Base-by-base conservation (phyloP, 225 moss, liverwort and hornwort species). In the Antitrichia curtipendula region DNA sequence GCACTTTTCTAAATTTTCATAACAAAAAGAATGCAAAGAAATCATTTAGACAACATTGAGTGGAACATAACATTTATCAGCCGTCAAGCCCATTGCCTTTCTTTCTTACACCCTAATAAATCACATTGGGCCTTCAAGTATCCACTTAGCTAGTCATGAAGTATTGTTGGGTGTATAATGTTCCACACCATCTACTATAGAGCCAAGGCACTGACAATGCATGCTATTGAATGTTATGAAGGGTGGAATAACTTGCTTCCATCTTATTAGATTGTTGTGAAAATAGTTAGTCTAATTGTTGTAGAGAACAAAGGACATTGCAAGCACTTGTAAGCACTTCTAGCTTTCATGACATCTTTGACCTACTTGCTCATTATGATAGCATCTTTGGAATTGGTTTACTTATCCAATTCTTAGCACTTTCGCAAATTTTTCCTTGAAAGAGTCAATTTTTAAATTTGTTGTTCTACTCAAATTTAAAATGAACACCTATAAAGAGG, bases 401-500 rank as follows among this genome's bases (percentile, higher is more conserved):
- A 13, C 8, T 21, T 34, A 50, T 75, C 32, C 13, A 50, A 32
- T 20, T 32, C 29, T 34, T 0, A 49, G 0, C 11, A 20, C n/a
- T n/a, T n/a, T n/a, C 19, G 5, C 50, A 21, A 75, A 13, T 1
- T 21, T 34, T 34, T 50, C 3, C 13, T 34, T 21, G 1, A 12
- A 52, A 34, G 22, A 13, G 34, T 2, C 52, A 34, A 13, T 13
- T 50, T 75, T 50, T 22, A 5, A 50, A 52, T 22, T 20, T 50
- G 34, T 50, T 32, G 8, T 8, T 75, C 34, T 29, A 13, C 13
- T 50, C 22, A 24, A n/a, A 23, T 47, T 31, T 47, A 31, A 31
- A 73, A 11, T 0, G 0, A 31, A 18, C 0, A 29, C 7, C 2
- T 47, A 2, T 2, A 73, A 47, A 31, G 8, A 75, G 3, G 0